A percentile compares a stretch with the other conserved stretches of the same genome.
Evolutionary conservation across 2,329 filamentous ascomycete genomes (phyloP).

Genomic region (Gnomoniopsis sp.): DNA sequence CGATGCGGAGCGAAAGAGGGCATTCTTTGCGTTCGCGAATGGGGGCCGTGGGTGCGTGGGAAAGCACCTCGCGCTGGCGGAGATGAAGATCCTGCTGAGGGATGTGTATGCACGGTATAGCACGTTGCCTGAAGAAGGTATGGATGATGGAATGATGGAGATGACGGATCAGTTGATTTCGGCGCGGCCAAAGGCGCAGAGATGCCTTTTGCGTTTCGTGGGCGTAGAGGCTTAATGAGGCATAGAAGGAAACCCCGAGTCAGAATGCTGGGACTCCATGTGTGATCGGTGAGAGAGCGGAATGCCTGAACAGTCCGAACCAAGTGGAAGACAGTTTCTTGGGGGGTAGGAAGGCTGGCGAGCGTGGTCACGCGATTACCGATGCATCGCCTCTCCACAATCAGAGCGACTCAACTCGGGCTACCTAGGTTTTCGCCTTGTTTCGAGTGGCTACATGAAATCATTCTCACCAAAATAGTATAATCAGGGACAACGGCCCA

Average conservation of each 20-base stretch:
- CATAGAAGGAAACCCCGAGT: background rate
- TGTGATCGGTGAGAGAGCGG: too few species aligned
- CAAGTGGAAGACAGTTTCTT: too few species aligned
- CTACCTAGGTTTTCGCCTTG: too few species aligned
- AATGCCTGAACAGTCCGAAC: too few species aligned
- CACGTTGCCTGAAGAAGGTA: constrained; percentile 52
- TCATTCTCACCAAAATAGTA: too few species aligned
- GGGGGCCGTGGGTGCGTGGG: constrained; percentile 65
- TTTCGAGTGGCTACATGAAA: too few species aligned
- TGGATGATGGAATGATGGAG: constrained; percentile 55
- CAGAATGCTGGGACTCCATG: too few species aligned
- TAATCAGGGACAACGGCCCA: too few species aligned
- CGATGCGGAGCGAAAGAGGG: constrained; percentile 56
- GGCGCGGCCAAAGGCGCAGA: constrained; percentile 57
- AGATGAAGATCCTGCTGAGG: constrained; percentile 65
- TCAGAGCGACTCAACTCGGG: too few species aligned
- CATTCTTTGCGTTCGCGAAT: constrained; percentile 64
- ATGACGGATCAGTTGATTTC: constrained; percentile 68
- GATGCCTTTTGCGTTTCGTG: constrained; percentile 52
- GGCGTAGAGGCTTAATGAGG: constrained; percentile 20
- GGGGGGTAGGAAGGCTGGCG: too few species aligned
- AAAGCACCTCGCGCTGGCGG: constrained; percentile 61
- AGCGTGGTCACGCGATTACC: too few species aligned
- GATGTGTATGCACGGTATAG: constrained; percentile 58
- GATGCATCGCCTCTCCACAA: too few species aligned